Percentiles rank a stretch among this genome's conserved stretches.
phyloP scores from a whole-genome alignment of 1,139 yeast species.

The Sugiyamaella japonica region DNA sequence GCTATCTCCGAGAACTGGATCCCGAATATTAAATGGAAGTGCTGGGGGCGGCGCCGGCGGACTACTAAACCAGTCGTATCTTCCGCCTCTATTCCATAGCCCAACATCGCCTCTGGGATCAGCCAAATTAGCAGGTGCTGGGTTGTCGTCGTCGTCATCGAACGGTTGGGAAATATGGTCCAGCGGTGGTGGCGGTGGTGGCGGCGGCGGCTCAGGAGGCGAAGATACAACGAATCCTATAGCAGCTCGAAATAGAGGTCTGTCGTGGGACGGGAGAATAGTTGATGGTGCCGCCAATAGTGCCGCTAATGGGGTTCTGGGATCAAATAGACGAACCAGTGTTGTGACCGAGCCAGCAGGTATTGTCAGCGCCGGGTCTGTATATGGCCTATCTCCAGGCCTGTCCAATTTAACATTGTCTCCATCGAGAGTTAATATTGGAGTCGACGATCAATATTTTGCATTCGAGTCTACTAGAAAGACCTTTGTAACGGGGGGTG shows the following conservation, averaged over 20 bases:
- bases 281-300: not conserved
- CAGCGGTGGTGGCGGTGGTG: not conserved
- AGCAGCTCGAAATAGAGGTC: conserved; percentile 11
- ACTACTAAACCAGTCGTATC: not conserved
- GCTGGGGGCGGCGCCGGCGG: not conserved
- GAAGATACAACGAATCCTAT: not conserved
- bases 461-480: conserved; percentile 11
- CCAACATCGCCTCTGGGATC: conserved; percentile 6
- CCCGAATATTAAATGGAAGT: not conserved
- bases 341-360: conserved; percentile 17
- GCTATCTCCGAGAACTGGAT: not conserved
- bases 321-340: conserved; percentile 12
- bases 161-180: conserved; percentile 15
- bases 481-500: not conserved
- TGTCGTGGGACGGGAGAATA: conserved; percentile 16
- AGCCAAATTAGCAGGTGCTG: conserved; percentile 1
- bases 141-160: not conserved
- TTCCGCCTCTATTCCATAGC: conserved; percentile 1
- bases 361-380: conserved; percentile 5
- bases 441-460: conserved; percentile 14
- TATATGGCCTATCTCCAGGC: conserved; percentile 12
- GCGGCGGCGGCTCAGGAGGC: not conserved
- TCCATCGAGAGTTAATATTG: conserved; percentile 4
- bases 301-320: not conserved
- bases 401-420: conserved; percentile 11